A percentile compares a stretch with the other conserved stretches of the same genome.
Evolutionary conservation across 2,329 filamentous ascomycete genomes (phyloP).

Genomic region (Pyrenophora teres): DNA sequence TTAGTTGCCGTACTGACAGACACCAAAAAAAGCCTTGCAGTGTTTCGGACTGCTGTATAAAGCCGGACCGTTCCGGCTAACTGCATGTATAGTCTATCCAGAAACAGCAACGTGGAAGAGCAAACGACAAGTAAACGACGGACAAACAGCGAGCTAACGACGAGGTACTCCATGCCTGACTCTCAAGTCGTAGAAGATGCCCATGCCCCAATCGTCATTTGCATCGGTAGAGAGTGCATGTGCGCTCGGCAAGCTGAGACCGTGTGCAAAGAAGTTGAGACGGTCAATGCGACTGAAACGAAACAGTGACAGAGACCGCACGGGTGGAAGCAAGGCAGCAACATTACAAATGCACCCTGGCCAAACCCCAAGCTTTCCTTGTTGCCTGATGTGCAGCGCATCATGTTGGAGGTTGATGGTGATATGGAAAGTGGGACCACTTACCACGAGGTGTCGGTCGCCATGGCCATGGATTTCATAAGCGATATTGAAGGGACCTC

Average conservation of each 20-base stretch:
- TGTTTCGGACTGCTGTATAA: too few species aligned
- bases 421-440: conserved; percentile 45
- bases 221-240: conserved; percentile 5
- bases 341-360: conserved; percentile 30
- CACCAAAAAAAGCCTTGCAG: background rate
- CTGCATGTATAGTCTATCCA: too few species aligned
- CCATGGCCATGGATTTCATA: conserved; percentile 83
- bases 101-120: too few species aligned
- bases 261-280: conserved; percentile 34
- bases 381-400: conserved; percentile 20
- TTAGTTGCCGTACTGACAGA: conserved; percentile 11
- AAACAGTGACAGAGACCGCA: conserved; percentile 33
- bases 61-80: too few species aligned
- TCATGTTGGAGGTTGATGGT: conserved; percentile 16
- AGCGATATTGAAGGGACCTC: conserved; percentile 75
- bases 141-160: background rate
- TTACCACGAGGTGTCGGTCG: conserved; percentile 72
- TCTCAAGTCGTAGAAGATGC: too few species aligned
- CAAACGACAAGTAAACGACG: background rate
- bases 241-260: conserved; percentile 34
- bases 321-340: background rate
- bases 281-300: conserved; percentile 45
- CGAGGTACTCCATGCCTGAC: too few species aligned
- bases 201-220: too few species aligned
- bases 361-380: background rate